These are phyloP conservation scores for Astrephomene gubernaculifera DNA, from an alignment of 139 green algal species.

Conservation along the genomic window DNA sequence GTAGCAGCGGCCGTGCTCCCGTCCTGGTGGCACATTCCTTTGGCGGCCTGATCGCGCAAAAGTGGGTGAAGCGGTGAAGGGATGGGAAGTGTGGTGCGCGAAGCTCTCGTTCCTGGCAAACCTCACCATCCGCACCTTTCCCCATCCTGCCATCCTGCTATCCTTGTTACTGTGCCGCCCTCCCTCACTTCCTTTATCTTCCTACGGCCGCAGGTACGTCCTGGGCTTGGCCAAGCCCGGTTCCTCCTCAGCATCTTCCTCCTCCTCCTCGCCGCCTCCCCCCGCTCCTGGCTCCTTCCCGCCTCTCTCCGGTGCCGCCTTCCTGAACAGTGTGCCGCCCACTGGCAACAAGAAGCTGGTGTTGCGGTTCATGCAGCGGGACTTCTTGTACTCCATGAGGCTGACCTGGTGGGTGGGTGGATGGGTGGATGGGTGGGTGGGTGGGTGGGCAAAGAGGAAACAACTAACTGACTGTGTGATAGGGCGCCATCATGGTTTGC, in stretches of 20 bases:
- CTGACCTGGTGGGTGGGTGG: slow-evolving; percentile 74
- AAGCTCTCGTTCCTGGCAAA: neutral
- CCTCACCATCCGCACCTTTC: neutral
- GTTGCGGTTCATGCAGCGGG: slow-evolving; percentile 60
- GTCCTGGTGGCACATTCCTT: slow-evolving; percentile 89
- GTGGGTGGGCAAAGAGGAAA: neutral
- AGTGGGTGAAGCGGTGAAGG: slow-evolving; percentile 59
- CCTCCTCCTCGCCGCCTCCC: neutral
- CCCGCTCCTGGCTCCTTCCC: slow-evolving; percentile 27
- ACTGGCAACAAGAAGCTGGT: slow-evolving; percentile 79
- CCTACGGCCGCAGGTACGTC: slow-evolving; percentile 44
- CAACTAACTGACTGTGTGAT: too few species aligned
- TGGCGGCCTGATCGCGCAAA: slow-evolving; percentile 84
- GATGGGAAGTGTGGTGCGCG: neutral
- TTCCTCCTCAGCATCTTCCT: neutral
- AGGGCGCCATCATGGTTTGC: too few species aligned
- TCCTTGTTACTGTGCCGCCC: too few species aligned
- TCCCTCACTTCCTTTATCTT: too few species aligned
- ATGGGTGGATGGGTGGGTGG: neutral
- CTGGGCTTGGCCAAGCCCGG: slow-evolving; percentile 12
- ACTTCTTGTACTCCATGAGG: slow-evolving; percentile 61
- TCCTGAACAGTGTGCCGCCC: slow-evolving; percentile 69
- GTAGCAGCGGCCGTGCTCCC: slow-evolving; percentile 47
- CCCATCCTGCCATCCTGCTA: neutral
- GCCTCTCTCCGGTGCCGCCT: slow-evolving; percentile 63